Evolutionary conservation across 2,329 filamentous ascomycete genomes (phyloP), one percentile per base, ranked within the genome.

Genomic region (Ophiostoma sp.): DNA sequence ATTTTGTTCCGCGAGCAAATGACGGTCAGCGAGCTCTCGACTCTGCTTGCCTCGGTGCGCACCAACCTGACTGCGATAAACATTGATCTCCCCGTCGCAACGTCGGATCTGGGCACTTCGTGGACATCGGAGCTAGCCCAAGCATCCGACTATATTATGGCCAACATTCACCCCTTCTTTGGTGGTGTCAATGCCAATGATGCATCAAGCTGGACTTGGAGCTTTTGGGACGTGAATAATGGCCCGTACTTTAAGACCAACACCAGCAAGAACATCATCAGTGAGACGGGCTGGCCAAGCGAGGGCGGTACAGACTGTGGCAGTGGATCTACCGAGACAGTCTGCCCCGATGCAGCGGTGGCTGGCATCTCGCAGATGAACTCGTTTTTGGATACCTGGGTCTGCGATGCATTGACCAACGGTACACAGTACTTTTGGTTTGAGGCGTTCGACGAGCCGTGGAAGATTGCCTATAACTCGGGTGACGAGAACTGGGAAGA

Each of bases 351-450:
- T 20, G 91, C 90, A 0, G 86, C 90, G 1, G 89, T 96, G 1
- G 94, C 94, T 0, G 90, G 92, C 31, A 84, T 97, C 64, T 81
- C 87, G 23, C 87, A 93, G 77, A 83, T 97, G 82, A 98, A 98
- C 77, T 83, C 82, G n/a, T 93, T 97, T 76, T 89, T 98, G 87
- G 83, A 88, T 1, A 87, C 88, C 73, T 98, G 92, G 90, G 88
- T 98, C 0, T 98, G 94, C 78, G 84, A 87, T 68, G 89, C 91
- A 13, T 80, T 97, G 73, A 82, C 82, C 33, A 96, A 97, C 76
- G 90, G 89, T 65, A 97, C 93, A 1, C 89, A 96, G 74, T 98
- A 96, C 79, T 97, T 97, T 77, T 98, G 94, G 94, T 97, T 98
- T 78, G 92, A 94, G 77, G 93, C 93, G 11, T 98, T 97, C 78